Percentiles rank a stretch among this genome's conserved stretches.
Conservation (phyloP, 163 green algal species). For the Scenedesmus sp. region DNA sequence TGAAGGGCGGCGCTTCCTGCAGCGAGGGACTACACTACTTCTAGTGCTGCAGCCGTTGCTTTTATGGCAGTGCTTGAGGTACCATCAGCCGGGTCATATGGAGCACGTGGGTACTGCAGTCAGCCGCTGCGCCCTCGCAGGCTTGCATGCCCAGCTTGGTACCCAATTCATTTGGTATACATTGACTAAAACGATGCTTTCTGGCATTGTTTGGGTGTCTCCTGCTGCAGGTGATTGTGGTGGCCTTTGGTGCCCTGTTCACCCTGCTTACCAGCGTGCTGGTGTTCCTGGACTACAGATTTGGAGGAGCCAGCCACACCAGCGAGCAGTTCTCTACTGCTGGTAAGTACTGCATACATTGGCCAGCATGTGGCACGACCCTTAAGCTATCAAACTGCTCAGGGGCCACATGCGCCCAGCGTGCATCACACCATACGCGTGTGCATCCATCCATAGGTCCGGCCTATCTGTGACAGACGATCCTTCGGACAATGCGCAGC, state of each 20-base stretch:
- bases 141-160: too few relatives aligned
- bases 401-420: background rate
- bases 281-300: constrained; percentile 49
- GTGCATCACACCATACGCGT: too few relatives aligned
- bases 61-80: too few relatives aligned
- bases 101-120: background rate
- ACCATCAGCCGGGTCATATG: background rate
- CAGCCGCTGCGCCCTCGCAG: background rate
- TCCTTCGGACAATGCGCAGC: too few relatives aligned
- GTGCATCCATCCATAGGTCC: too few relatives aligned
- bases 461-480: too few relatives aligned
- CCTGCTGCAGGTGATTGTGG: constrained; percentile 20
- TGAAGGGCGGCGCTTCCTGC: too few relatives aligned
- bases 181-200: background rate
- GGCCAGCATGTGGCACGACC: background rate
- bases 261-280: constrained; percentile 49
- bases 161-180: background rate
- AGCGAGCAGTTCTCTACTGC: constrained; percentile 51
- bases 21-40: background rate
- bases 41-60: background rate
- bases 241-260: constrained; percentile 50
- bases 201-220: background rate
- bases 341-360: background rate
- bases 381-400: too few relatives aligned
- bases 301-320: constrained; percentile 33